Evolutionary conservation across 2,329 filamentous ascomycete species (phyloP).

Genomic region (Epichloe sibirici): DNA sequence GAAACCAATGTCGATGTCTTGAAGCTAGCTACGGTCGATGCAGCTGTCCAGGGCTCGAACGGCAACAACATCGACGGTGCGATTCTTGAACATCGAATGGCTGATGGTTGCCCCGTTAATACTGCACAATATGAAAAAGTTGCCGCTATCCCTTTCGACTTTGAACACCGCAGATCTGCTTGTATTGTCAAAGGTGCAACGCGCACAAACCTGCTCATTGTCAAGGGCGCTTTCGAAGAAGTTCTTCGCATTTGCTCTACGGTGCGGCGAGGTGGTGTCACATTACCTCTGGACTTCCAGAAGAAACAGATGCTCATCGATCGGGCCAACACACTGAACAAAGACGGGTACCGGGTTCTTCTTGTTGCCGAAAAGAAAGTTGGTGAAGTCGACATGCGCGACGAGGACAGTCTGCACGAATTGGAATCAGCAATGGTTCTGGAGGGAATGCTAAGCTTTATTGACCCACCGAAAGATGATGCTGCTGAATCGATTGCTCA

Average conservation of each 20-base stretch:
- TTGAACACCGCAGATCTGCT: constrained; percentile 14
- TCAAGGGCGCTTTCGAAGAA: constrained; percentile 19
- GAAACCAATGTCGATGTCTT: constrained; percentile 10
- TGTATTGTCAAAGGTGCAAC: constrained; percentile 13
- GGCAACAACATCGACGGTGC: constrained; percentile 19
- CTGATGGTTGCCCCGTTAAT: constrained; percentile 8
- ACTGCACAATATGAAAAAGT: constrained; percentile 13
- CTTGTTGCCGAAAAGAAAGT: constrained; percentile 14
- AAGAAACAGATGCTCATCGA: constrained; percentile 8
- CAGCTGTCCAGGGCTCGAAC: constrained; percentile 13
- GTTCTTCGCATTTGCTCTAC: constrained; percentile 12
- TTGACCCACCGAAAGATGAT: constrained; percentile 18
- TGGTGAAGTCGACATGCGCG: constrained; percentile 4
- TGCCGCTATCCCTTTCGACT: constrained; percentile 14
- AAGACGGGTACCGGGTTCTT: constrained; percentile 13
- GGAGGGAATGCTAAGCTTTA: constrained; percentile 16
- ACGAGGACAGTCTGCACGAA: constrained; percentile 12
- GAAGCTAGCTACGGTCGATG: constrained; percentile 16
- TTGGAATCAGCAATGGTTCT: constrained; percentile 15
- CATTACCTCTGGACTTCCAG: constrained; percentile 9
- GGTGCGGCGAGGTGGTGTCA: constrained; percentile 9
- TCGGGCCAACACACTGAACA: constrained; percentile 9
- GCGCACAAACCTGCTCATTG: constrained; percentile 15
- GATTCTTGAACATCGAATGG: constrained; percentile 10
- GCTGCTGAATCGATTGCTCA: constrained; percentile 14